phyloP scores from a whole-genome alignment of 2,329 filamentous ascomycete species.

The Aspergillus viridinutans region DNA sequence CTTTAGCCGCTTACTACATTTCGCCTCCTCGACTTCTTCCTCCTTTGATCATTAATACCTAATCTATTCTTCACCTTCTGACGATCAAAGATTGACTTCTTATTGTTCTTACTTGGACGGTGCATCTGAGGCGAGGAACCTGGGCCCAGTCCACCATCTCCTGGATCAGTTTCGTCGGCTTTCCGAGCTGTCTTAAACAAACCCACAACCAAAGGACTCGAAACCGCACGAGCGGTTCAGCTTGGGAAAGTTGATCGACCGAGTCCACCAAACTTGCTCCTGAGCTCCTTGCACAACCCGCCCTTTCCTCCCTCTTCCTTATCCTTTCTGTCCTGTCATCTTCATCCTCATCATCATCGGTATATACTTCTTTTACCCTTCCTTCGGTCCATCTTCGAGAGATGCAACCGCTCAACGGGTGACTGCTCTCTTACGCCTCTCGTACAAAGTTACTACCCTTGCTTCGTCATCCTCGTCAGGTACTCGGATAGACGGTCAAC shows the following conservation, averaged over 20 bases:
- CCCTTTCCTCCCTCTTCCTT: conserved; percentile 5
- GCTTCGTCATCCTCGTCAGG: conserved; percentile 19
- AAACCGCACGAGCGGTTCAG: conserved; percentile 2
- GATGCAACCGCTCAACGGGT: conserved; percentile 18
- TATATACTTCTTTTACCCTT: conserved; percentile 1
- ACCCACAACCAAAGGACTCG: conserved; percentile 15
- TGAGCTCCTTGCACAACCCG: conserved; percentile 1
- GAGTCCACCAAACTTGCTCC: conserved; percentile 14
- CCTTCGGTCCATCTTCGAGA: conserved; percentile 8
- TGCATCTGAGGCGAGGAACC: background rate
- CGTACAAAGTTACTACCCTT: conserved; percentile 20
- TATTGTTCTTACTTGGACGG: background rate
- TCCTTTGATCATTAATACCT: background rate
- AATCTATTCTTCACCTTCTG: conserved; percentile 2
- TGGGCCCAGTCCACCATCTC: conserved; percentile 11
- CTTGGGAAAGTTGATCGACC: conserved; percentile 8
- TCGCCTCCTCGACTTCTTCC: conserved; percentile 8
- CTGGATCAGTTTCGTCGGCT: conserved; percentile 12
- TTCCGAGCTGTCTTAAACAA: conserved; percentile 15
- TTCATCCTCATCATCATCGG: conserved; percentile 8
- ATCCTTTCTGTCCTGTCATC: conserved; percentile 10
- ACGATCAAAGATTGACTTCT: conserved; percentile 1
- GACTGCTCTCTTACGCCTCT: conserved; percentile 15
- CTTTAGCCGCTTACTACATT: conserved; percentile 8
- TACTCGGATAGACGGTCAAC: conserved; percentile 16